Evolutionary conservation across 352 stramenopile genomes (phyloP).

Genomic region (Globisporangium spinosum): DNA sequence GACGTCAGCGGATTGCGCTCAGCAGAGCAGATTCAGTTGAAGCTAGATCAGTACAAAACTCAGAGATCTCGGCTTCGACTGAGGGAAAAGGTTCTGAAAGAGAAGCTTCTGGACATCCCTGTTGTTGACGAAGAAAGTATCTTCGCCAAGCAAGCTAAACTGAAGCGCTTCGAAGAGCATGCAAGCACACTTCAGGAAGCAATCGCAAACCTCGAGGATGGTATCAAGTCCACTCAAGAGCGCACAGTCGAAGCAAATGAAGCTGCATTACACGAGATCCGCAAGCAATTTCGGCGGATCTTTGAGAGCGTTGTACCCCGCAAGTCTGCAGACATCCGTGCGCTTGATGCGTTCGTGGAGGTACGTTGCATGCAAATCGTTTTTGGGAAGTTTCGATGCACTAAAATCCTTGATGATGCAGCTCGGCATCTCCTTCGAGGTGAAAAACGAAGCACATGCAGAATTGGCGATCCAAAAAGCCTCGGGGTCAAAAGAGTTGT

Average conservation of each 20-base stretch:
- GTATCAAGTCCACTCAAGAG: background rate
- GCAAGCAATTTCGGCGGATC: background rate
- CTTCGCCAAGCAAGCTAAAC: background rate
- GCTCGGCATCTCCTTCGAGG: background rate
- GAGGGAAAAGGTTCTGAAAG: background rate
- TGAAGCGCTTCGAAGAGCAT: background rate
- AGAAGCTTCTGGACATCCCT: background rate
- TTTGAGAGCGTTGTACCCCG: background rate
- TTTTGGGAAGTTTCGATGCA: background rate
- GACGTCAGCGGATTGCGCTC: background rate
- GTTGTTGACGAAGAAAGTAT: background rate
- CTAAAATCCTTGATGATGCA: background rate
- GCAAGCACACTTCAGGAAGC: background rate
- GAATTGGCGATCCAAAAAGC: background rate
- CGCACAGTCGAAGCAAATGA: background rate
- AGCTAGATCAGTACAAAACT: background rate
- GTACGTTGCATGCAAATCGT: background rate
- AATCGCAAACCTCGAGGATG: background rate
- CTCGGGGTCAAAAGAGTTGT: background rate
- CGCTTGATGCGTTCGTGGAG: background rate
- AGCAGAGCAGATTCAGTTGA: background rate
- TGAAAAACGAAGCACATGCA: background rate
- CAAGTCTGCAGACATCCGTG: background rate
- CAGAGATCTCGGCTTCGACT: background rate
- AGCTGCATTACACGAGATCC: background rate